phyloP scores from a whole-genome alignment of 768 basidiomycete species.

The Tricholoma matsutake region DNA sequence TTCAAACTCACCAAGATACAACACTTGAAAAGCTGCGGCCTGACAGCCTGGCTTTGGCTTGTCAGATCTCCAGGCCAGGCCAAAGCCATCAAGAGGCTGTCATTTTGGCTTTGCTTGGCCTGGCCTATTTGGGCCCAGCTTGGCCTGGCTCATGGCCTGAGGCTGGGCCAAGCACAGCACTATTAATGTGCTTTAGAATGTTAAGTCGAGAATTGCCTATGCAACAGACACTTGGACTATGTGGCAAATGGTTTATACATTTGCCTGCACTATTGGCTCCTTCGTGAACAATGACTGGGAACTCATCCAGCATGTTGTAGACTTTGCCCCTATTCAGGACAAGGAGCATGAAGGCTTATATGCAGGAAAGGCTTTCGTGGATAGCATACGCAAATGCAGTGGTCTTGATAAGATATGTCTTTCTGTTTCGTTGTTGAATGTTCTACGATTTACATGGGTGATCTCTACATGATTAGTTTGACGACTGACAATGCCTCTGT shows the following conservation, averaged over 20 bases:
- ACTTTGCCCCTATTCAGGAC: constrained; percentile 29
- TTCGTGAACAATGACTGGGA: constrained; percentile 32
- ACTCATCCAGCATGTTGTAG: constrained; percentile 29
- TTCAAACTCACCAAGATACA: no score
- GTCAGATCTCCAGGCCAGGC: no score
- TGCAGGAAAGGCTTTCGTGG: constrained; percentile 27
- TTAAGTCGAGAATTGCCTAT: neutral
- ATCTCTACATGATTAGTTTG: constrained; percentile 5
- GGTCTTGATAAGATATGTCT: constrained; percentile 33
- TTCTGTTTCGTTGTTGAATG: neutral
- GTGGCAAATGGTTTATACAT: neutral
- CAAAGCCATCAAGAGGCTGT: no score
- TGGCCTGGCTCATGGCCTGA: no score
- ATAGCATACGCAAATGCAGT: constrained; percentile 19
- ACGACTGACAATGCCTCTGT: constrained; percentile 32
- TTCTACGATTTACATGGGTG: neutral
- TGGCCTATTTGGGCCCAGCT: no score
- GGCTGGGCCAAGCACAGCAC: no score
- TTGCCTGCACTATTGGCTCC: no score
- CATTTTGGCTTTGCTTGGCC: no score
- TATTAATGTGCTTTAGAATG: neutral
- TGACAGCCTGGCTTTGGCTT: no score
- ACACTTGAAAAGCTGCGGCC: no score
- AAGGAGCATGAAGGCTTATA: constrained; percentile 32
- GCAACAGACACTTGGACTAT: neutral